Evolutionary conservation across 768 basidiomycete species (phyloP).

Genomic region (Trametes gibbosa): DNA sequence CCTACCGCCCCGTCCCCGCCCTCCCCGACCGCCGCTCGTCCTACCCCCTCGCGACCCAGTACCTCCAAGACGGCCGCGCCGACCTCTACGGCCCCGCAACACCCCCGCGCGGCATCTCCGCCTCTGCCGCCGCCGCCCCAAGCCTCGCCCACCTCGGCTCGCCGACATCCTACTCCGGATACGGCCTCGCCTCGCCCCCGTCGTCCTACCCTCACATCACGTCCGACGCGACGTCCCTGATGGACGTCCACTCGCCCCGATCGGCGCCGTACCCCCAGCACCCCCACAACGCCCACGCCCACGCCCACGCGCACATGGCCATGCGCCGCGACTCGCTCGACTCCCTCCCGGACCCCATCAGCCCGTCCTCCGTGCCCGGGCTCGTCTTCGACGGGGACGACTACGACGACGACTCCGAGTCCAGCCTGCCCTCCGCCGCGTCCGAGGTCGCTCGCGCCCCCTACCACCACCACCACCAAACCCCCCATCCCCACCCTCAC

Average conservation of each 20-base stretch:
- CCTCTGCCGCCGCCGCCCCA: background rate
- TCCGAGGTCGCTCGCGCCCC: slow-evolving; percentile 25
- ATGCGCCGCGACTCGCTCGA: slow-evolving; percentile 23
- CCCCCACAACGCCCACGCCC: too few species aligned
- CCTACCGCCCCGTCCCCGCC: slow-evolving; percentile 9
- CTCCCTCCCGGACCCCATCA: slow-evolving; percentile 27
- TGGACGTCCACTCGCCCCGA: slow-evolving; percentile 22
- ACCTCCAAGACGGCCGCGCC: slow-evolving; percentile 8
- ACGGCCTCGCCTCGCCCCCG: slow-evolving; percentile 2
- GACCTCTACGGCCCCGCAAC: slow-evolving; percentile 2
- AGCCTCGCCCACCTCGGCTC: too few species aligned
- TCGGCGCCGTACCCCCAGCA: slow-evolving; percentile 12
- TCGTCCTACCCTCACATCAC: background rate
- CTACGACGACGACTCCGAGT: slow-evolving; percentile 31
- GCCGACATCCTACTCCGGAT: background rate
- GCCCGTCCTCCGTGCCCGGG: slow-evolving; percentile 27
- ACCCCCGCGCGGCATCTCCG: background rate
- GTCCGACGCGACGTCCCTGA: slow-evolving; percentile 9
- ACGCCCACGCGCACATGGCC: background rate
- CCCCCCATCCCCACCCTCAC: too few species aligned
- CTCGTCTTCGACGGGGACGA: slow-evolving; percentile 30
- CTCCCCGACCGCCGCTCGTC: slow-evolving; percentile 9
- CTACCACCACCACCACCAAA: too few species aligned
- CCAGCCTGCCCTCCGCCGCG: slow-evolving; percentile 28
- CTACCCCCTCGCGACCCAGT: slow-evolving; percentile 6